A percentile compares a stretch with the other conserved stretches of the same genome.
Conservation (phyloP, 305 asterid genomes). For the Euphrasia arctica region DNA sequence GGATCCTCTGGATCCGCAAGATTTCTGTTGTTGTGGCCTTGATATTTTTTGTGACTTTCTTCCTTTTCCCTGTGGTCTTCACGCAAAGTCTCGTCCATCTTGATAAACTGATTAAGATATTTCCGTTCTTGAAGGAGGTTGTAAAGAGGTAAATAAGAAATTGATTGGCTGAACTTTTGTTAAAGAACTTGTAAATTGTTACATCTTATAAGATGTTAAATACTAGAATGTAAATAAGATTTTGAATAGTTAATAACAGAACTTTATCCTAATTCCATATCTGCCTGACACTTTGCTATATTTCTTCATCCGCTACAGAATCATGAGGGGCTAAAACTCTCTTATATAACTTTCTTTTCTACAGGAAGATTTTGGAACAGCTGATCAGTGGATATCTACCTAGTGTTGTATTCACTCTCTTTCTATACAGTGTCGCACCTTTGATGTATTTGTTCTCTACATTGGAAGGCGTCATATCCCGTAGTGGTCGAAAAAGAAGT, state of each 20-base stretch:
- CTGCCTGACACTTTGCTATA: too few relatives aligned
- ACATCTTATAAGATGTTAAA: too few relatives aligned
- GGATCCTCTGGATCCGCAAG: constrained; percentile 88
- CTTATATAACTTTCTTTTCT: constrained; percentile 14
- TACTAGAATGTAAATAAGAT: too few relatives aligned
- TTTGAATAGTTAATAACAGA: too few relatives aligned
- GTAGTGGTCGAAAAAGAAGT: constrained; percentile 90
- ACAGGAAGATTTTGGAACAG: constrained; percentile 65
- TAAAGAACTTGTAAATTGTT: too few relatives aligned
- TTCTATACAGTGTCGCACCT: constrained; percentile 80
- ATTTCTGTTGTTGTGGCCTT: constrained; percentile 67
- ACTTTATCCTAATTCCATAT: too few relatives aligned
- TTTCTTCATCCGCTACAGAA: too few relatives aligned
- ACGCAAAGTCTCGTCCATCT: constrained; percentile 90
- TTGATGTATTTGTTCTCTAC: constrained; percentile 82
- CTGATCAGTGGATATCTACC: constrained; percentile 90
- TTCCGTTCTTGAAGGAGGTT: constrained; percentile 62
- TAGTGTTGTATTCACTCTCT: constrained; percentile 76
- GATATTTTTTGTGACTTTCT: constrained; percentile 63
- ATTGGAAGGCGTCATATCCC: constrained; percentile 91
- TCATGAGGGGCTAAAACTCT: too few relatives aligned
- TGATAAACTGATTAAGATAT: constrained; percentile 61
- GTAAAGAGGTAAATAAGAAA: constrained; percentile 47
- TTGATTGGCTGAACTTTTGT: too few relatives aligned
- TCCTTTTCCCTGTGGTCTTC: constrained; percentile 80